Evolutionary conservation across 179 eudicot genomes (phyloP).

Genomic region (Drosera spatulata): DNA sequence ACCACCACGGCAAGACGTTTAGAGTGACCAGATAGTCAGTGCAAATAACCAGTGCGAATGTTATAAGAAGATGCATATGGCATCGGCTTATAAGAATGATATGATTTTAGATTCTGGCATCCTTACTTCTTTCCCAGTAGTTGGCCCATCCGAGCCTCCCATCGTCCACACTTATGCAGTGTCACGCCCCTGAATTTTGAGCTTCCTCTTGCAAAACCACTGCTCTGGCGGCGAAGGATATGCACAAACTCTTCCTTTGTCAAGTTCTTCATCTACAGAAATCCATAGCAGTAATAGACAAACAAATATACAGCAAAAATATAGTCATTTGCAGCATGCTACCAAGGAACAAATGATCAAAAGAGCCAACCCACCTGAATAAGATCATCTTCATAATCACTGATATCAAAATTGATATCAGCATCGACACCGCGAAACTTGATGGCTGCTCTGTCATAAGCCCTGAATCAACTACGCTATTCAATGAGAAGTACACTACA

Average conservation of each 20-base stretch:
- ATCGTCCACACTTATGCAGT: conserved; percentile 35
- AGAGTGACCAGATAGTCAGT: background rate
- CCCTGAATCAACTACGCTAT: conserved; percentile 20
- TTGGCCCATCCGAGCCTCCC: conserved; percentile 47
- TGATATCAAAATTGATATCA: conserved; percentile 43
- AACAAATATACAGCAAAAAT: background rate
- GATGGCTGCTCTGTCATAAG: conserved; percentile 61
- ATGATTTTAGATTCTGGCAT: background rate
- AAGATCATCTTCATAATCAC: conserved; percentile 51
- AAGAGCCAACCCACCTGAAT: conserved; percentile 15
- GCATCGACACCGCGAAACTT: conserved; percentile 55
- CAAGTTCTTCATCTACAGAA: conserved; percentile 24
- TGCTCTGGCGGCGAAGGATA: conserved; percentile 38
- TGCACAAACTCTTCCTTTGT: conserved; percentile 40
- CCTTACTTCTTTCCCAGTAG: conserved; percentile 34
- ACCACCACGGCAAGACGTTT: background rate
- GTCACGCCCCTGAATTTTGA: conserved; percentile 36
- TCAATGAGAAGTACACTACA: background rate
- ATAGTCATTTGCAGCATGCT: background rate
- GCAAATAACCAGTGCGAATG: background rate
- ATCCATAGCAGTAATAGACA: background rate
- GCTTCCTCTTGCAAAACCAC: conserved; percentile 33
- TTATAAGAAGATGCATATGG: conserved; percentile 1
- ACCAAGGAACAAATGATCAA: background rate
- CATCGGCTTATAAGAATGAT: background rate